These are phyloP conservation scores for Brassica nigra DNA, from an alignment of 345 rosid species.

Conservation along the genomic window DNA sequence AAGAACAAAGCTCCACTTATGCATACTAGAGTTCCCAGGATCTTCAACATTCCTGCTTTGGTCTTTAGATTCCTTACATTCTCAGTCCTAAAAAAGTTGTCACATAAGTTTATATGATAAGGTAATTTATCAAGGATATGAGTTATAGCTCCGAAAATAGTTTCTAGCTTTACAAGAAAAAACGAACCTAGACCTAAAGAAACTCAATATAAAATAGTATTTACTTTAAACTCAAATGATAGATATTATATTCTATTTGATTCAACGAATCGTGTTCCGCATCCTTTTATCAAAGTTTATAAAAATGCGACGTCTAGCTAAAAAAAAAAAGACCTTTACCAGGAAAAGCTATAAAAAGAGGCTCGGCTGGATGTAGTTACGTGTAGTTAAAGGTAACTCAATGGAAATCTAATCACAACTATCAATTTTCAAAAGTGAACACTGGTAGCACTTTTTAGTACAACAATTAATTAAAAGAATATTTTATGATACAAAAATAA, in stretches of 20 bases:
- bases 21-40: conserved; percentile 56
- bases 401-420: conserved; percentile 20
- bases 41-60: conserved; percentile 53
- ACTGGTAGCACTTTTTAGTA: neutral
- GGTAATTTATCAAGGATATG: neutral
- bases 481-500: too few species aligned
- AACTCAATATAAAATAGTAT: neutral
- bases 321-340: conserved; percentile 23
- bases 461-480: too few species aligned
- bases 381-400: conserved; percentile 13
- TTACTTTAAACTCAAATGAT: neutral
- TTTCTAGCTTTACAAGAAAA: neutral
- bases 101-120: neutral
- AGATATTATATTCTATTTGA: neutral
- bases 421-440: neutral
- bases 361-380: conserved; percentile 11
- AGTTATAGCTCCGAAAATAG: too few species aligned
- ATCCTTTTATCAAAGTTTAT: conserved; percentile 10
- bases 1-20: conserved; percentile 59
- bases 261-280: neutral
- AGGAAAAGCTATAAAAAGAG: neutral
- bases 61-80: conserved; percentile 44
- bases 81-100: conserved; percentile 47
- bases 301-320: conserved; percentile 18
- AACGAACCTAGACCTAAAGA: neutral